Evolutionary conservation across 345 rosid species (phyloP), one percentile per base, ranked within the genome.

Genomic region (Jatropha curcas): DNA sequence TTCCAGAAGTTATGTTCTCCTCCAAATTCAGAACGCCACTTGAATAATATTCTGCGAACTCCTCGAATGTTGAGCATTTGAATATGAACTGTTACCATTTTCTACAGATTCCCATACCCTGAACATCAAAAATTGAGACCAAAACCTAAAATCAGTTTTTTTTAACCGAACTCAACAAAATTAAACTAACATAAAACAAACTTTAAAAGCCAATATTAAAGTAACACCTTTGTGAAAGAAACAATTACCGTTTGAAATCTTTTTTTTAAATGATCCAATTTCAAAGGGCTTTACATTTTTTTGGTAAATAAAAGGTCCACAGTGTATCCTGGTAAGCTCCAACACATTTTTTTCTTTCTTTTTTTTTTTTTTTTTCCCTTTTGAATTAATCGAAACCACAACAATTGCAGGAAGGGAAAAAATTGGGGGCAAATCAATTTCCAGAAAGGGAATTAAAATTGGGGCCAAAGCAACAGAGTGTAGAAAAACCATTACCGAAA

Each of bases 101-200:
- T 95, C 98, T 22, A 95, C 86, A 0, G 83, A 82, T 27, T 92
- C n/a, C 97, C 97, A 95, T 95, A 45, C 99, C 98, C 98, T 95
- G 70, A 76, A 80, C 43, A 79, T 70, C 63, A 77, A 56, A 71
- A 53, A 65, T 10, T 68, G 67, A 71, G 71, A 70, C 63, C 60
- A 46, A 34, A 22, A 74, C 7, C 34, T 7, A 14, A 45, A 20
- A 74, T 50, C 2, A 58, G 61, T 35, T 56, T n/a, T n/a, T n/a
- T n/a, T 31, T n/a, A 53, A 60, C 25, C 57, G 61, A 24, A 31
- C 17, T 17, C 24, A 55, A 30, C 24, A 28, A 31, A 30, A 66
- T 19, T 24, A 30, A n/a, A 17, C 8, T 30, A 16, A n/a, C 41
- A 0, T 4, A 27, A 67, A 70, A 33, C 7, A 70, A 22, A 4